These are phyloP conservation scores for Schizonepeta tenuifolia DNA, from an alignment of 257 asterid species.

Conservation along the genomic window DNA sequence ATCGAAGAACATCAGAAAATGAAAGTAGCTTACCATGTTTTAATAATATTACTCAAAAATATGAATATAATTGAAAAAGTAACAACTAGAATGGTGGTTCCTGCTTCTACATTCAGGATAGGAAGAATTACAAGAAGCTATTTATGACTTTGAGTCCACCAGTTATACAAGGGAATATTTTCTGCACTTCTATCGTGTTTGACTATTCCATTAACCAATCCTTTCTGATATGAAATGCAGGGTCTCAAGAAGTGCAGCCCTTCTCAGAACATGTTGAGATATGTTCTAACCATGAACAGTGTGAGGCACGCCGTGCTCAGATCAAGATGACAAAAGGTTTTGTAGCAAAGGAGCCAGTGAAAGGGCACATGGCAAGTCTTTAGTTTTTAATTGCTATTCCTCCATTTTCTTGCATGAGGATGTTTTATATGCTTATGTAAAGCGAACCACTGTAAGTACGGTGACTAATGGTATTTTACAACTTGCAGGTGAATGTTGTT, in stretches of 20 bases:
- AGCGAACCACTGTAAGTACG: neutral
- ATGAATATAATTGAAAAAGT: neutral
- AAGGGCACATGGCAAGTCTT: conserved; percentile 86
- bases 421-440: neutral
- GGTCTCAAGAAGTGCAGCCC: conserved; percentile 82
- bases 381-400: neutral
- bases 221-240: conserved; percentile 42
- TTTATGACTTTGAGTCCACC: conserved; percentile 18
- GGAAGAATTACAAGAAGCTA: conserved; percentile 20
- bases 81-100: conserved; percentile 5
- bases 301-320: conserved; percentile 73
- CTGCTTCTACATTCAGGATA: conserved; percentile 20
- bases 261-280: conserved; percentile 56
- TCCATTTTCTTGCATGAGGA: neutral
- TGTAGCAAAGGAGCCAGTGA: conserved; percentile 81
- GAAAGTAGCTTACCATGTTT: neutral
- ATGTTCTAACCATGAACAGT: conserved; percentile 79
- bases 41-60: conserved; percentile 1
- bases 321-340: conserved; percentile 90
- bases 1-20: neutral
- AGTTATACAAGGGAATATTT: conserved; percentile 22
- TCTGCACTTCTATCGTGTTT: conserved; percentile 5
- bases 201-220: conserved; percentile 15
- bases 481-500: conserved; percentile 84
- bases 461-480: conserved; percentile 18